phyloP scores from a whole-genome alignment of 2,329 filamentous ascomycete genomes.

The Dendrostoma leiphaemia region DNA sequence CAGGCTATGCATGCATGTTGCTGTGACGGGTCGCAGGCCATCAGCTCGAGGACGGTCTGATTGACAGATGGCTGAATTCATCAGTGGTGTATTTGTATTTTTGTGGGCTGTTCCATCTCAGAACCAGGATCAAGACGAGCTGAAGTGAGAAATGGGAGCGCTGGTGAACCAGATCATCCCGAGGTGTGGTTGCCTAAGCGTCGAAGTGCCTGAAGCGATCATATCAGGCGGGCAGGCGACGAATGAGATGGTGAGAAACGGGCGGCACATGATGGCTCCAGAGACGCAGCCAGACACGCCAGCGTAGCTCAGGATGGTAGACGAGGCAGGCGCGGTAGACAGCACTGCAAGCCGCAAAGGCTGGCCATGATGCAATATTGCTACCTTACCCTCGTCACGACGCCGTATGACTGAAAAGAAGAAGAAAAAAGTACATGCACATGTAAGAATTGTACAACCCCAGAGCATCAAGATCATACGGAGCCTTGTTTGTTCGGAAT shows the following conservation, averaged over 20 bases:
- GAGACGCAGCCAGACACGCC: neutral
- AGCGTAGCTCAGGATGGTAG: neutral
- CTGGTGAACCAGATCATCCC: neutral
- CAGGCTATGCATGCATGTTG: neutral
- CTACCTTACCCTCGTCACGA: too few relatives aligned
- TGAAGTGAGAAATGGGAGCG: neutral
- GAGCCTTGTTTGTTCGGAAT: neutral
- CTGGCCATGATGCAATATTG: too few relatives aligned
- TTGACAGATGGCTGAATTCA: too few relatives aligned
- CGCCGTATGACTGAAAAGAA: too few relatives aligned
- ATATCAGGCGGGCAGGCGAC: neutral
- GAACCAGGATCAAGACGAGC: neutral
- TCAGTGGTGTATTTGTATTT: too few relatives aligned
- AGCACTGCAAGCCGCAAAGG: too few relatives aligned
- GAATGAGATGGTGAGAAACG: slow-evolving; percentile 1
- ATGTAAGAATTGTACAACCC: neutral
- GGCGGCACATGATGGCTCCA: slow-evolving; percentile 15
- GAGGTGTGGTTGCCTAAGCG: neutral
- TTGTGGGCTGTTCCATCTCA: too few relatives aligned
- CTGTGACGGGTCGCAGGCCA: neutral
- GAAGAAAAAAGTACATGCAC: too few relatives aligned
- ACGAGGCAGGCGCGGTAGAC: neutral
- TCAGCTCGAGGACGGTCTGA: neutral
- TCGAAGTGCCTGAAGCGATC: neutral
- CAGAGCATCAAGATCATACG: neutral